phyloP scores from a whole-genome alignment of 371 early-diverging fungal species.

The Lichtheimia ramosa region DNA sequence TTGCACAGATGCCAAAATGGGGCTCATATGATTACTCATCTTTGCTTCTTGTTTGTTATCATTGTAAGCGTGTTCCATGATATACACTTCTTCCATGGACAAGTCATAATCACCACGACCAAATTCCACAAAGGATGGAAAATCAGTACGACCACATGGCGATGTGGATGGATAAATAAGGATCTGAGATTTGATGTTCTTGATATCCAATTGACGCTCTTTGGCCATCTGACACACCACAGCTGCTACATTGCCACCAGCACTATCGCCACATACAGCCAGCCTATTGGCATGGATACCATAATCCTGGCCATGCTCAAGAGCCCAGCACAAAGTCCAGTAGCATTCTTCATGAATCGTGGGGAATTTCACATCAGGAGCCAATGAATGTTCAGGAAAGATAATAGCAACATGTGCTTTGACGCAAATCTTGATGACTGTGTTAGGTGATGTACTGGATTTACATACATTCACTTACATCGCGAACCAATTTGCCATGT shows the following conservation, averaged over 20 bases:
- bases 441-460: too few species aligned
- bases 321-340: slow-evolving; percentile 15
- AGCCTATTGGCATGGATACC: slow-evolving; percentile 11
- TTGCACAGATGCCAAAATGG: slow-evolving; percentile 13
- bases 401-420: slow-evolving; percentile 9
- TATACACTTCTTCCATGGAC: background rate
- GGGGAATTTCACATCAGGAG: slow-evolving; percentile 28
- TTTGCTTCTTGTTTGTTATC: background rate
- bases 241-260: slow-evolving; percentile 22
- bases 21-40: background rate
- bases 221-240: background rate
- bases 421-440: background rate
- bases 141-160: background rate
- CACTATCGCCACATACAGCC: slow-evolving; percentile 23
- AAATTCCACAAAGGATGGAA: slow-evolving; percentile 8
- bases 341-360: slow-evolving; percentile 24
- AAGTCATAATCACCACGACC: slow-evolving; percentile 12
- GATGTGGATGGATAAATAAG: slow-evolving; percentile 13
- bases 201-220: background rate
- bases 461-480: slow-evolving; percentile 8
- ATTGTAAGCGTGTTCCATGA: slow-evolving; percentile 1
- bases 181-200: slow-evolving; percentile 11
- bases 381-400: slow-evolving; percentile 21
- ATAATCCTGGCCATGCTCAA: slow-evolving; percentile 4
- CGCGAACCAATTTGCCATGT: slow-evolving; percentile 4